Evolutionary conservation across 2,329 filamentous ascomycete genomes (phyloP), one percentile per base, ranked within the genome.

Genomic region (Sporothrix luriei): DNA sequence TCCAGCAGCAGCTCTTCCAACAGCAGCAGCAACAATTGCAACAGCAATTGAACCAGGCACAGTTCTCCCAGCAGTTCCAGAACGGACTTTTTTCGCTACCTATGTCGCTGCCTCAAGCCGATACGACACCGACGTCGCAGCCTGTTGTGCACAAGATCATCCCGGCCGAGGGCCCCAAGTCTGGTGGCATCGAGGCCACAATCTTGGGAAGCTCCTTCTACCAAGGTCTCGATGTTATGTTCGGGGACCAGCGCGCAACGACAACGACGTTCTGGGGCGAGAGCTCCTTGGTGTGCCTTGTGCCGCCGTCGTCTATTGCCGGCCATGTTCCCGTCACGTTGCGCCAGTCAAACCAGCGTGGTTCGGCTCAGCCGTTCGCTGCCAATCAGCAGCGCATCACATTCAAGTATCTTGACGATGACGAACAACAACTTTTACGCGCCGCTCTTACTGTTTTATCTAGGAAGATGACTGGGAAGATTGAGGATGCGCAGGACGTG

Each of bases 101-200:
- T 38, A 77, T 87, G 38, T 79, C 78, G 9, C 79, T 85, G 69
- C n/a, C 71, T 0, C 70, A 70, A 24, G 33, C 71, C 4, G 21
- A 68, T 1, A 40, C 73, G 19, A 66, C 82, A 33, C 61, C 64
- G 21, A 66, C 68, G 0, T 40, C 82, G 64, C 82, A 83, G 55
- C 80, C 84, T n/a, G 85, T 86, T 21, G 94, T 96, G 26, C 90
- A 92, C 77, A 94, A 94, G 77, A 85, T 97, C 72, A 92, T 95
- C 48, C 93, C 94, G 0, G 86, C 85, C 40, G 91, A 96, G 78
- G 93, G 93, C 0, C 91, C 93, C 7, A 91, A 89, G 70, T 88
- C 87, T 48, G 93, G 93, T 71, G 93, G 93, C 54, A 93, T 92
- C 67, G 93, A 97, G 78, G 92, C 97, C 3, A 94, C 92, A 0